phyloP scores from a whole-genome alignment of 768 basidiomycete genomes.

The Crepidotus variabilis region DNA sequence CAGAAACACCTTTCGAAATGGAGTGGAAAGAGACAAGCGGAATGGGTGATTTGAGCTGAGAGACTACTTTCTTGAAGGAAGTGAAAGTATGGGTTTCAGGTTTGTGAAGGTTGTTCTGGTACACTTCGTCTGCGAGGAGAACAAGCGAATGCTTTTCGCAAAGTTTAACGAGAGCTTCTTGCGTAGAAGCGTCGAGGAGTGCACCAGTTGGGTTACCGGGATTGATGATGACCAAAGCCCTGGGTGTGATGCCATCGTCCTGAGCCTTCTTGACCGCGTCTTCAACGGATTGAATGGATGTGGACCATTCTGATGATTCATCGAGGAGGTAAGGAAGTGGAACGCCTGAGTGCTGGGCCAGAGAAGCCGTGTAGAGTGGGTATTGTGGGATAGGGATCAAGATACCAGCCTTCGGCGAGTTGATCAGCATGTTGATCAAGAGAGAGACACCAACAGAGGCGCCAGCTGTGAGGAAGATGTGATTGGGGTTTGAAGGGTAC shows the following conservation, averaged over 20 bases:
- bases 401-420: constrained; percentile 64
- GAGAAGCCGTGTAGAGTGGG: constrained; percentile 93
- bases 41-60: constrained; percentile 60
- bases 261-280: constrained; percentile 63
- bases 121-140: constrained; percentile 97
- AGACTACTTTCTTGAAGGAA: constrained; percentile 89
- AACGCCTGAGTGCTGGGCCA: constrained; percentile 80
- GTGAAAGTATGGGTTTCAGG: constrained; percentile 69
- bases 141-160: constrained; percentile 85
- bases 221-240: constrained; percentile 95
- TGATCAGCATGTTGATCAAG: constrained; percentile 75
- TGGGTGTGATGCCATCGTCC: constrained; percentile 58
- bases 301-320: constrained; percentile 80
- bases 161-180: constrained; percentile 72
- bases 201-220: constrained; percentile 97
- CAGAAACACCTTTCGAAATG: constrained; percentile 93
- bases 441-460: constrained; percentile 94
- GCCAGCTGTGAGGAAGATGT: constrained; percentile 94
- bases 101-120: constrained; percentile 89
- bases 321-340: constrained; percentile 88
- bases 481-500: constrained; percentile 71
- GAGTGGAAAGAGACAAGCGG: constrained; percentile 95
- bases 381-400: constrained; percentile 98
- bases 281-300: constrained; percentile 65
- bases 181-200: constrained; percentile 67